Base-by-base conservation (phyloP, 257 asterid species). In the Solanum tacnaense region DNA sequence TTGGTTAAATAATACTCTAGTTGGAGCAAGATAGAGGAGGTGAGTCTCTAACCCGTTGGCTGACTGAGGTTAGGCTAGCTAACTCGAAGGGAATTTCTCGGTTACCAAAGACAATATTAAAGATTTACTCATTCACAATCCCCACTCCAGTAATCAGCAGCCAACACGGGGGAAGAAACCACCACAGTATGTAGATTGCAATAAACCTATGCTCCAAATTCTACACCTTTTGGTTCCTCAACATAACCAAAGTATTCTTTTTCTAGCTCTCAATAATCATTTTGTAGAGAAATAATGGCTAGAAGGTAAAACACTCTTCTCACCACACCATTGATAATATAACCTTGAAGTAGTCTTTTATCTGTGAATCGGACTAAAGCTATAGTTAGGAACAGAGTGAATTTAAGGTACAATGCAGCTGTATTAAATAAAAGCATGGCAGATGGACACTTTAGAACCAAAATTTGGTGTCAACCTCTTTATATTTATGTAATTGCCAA, bases 381-480 rank as follows among this genome's bases (percentile, higher is more conserved):
- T 79, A 16, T 27, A 79, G 67, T 44, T 44, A 79, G 38, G 38
- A 27, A 27, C 34, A 18, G 1, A 44, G 39, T 27, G 27, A 27
- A 44, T 44, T 16, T 29, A 79, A 27, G 85, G 85, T 79, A 79
- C 67, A 79, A 44, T 44, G 85, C 85, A 79, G 38, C 38, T 79
- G 85, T 49, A 79, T 79, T 58, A 79, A 27, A 49, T 49, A 82
- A 46, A 82, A 31, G 70, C 70, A 82, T 82, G 70, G 70, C 68
- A 49, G 44, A 10, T 29, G 44, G 41, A 49, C 86, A 67, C 83
- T 71, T 60, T 38, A 49, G 84, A 44, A 34, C 87, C 89, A 90
- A 90, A 89, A 90, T 85, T 84, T 46, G 78, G 70, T 78, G 89
- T 71, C 86, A 84, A 35, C 88, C 88, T 82, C 87, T 62, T 84